These are phyloP conservation scores for Cryptococcus sp. DNA, from an alignment of 1,284 basidiomycete species.

Conservation along the genomic window DNA sequence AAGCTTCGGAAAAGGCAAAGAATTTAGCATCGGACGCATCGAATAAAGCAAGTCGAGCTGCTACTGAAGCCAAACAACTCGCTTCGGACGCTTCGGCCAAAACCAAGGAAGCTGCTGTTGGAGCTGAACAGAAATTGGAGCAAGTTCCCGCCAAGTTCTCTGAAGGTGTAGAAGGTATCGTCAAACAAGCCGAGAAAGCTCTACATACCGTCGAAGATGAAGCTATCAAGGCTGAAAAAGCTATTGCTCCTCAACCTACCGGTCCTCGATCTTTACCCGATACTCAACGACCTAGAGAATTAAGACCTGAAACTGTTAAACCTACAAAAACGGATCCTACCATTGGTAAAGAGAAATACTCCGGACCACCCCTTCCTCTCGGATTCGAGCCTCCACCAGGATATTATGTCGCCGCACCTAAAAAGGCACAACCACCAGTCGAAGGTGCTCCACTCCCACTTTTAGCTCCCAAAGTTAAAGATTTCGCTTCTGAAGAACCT, in stretches of 20 bases:
- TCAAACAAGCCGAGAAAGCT: conserved; percentile 60
- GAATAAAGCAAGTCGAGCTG: conserved; percentile 48
- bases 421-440: conserved; percentile 13
- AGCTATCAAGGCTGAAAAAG: conserved; percentile 9
- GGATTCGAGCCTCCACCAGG: conserved; percentile 90
- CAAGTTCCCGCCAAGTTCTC: conserved; percentile 56
- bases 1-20: conserved; percentile 5
- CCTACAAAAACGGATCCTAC: conserved; percentile 32
- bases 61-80: conserved; percentile 28
- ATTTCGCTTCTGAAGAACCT: conserved; percentile 73
- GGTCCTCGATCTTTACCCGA: conserved; percentile 30
- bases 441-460: conserved; percentile 58
- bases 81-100: conserved; percentile 28
- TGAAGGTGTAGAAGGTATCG: conserved; percentile 62
- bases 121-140: conserved; percentile 25
- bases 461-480: conserved; percentile 73
- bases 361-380: conserved; percentile 66
- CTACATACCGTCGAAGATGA: conserved; percentile 23
- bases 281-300: conserved; percentile 38
- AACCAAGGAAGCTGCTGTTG: conserved; percentile 20
- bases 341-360: conserved; percentile 58
- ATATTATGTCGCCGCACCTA: conserved; percentile 53
- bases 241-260: conserved; percentile 8
- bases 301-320: conserved; percentile 45
- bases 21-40: not conserved